Evolutionary conservation across 305 asterid species (phyloP), one percentile per base, ranked within the genome.

Genomic region (Nicotiana rustica): DNA sequence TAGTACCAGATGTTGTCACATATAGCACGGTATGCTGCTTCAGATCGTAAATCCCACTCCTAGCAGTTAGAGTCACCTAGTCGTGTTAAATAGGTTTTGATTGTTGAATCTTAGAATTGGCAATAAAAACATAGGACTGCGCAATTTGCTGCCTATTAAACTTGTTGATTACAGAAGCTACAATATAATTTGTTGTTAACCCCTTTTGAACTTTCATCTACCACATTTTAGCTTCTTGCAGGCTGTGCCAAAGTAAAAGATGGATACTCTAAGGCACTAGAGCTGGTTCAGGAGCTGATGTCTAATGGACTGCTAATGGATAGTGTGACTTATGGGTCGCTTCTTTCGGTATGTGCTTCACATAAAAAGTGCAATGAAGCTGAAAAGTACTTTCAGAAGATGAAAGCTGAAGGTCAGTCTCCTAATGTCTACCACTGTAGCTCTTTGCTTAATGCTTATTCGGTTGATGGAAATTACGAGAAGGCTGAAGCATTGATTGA

Each of bases 371-470:
- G 92, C 81, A 89, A 90, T 83, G 98, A 91, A 89, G 97, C 97
- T 29, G 96, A 92, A 86, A 91, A 89, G 66, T 93, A 93, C 89
- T 96, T 96, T 76, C 82, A 90, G 79, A 93, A 93, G 92, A 94
- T 96, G 97, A 94, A 94, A 90, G 86, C 88, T 78, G 97, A 93
- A 85, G 98, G 98, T 33, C 93, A 90, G 89, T 85, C 93, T 75
- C 98, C 97, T 31, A 96, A 96, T 91, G 92, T 87, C 82, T 93
- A 94, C 86, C 99, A 94, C 86, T 94, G 92, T 87, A 94, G 99
- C 86, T 96, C 98, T 77, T 91, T 96, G 93, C 89, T 94, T 76
- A 96, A 96, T 91, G 98, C 99, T 47, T 94, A 88, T 83, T 92
- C 99, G 18, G 85, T 84, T 86, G 92, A 88, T 84, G 97, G 94